Percentiles rank a stretch among this genome's conserved stretches.
These are phyloP conservation scores for Epicoccum sorghinum DNA, from an alignment of 2,329 filamentous ascomycete species.

Conservation along the genomic window DNA sequence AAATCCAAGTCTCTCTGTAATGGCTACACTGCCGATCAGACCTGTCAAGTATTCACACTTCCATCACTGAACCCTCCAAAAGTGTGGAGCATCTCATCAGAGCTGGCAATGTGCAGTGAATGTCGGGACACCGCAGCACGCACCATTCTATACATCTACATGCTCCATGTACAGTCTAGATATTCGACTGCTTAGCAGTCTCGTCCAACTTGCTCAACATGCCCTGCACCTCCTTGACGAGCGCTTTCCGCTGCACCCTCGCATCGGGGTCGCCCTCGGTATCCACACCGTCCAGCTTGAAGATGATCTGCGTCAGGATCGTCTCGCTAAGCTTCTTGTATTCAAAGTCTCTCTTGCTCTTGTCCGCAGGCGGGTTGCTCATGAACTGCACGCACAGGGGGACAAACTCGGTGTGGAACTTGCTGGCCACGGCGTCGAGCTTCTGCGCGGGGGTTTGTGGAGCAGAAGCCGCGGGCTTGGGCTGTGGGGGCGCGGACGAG, in stretches of 20 bases:
- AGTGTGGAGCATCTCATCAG: too few species aligned
- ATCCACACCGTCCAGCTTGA: constrained; percentile 80
- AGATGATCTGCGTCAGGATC: constrained; percentile 73
- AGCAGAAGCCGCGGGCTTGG: constrained; percentile 41
- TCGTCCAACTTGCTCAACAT: constrained; percentile 70
- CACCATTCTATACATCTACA: neutral
- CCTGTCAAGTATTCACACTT: too few species aligned
- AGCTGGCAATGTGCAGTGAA: too few species aligned
- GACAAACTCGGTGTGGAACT: constrained; percentile 69
- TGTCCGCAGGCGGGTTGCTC: constrained; percentile 62
- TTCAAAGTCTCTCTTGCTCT: constrained; percentile 73
- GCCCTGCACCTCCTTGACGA: constrained; percentile 74
- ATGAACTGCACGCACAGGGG: constrained; percentile 69
- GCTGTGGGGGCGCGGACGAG: constrained; percentile 41
- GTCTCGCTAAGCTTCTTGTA: constrained; percentile 78
- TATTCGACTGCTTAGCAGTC: constrained; percentile 22
- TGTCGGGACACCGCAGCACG: too few species aligned
- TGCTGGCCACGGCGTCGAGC: constrained; percentile 68
- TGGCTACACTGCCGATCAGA: too few species aligned
- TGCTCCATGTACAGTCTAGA: constrained; percentile 4
- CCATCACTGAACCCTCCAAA: too few species aligned
- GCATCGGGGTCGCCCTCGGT: constrained; percentile 71
- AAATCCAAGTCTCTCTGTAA: too few species aligned
- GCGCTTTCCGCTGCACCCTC: constrained; percentile 69
- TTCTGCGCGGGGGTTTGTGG: constrained; percentile 58